These are phyloP conservation scores for Mortierella sp. DNA, from an alignment of 371 early-diverging fungal genomes.

Conservation along the genomic window DNA sequence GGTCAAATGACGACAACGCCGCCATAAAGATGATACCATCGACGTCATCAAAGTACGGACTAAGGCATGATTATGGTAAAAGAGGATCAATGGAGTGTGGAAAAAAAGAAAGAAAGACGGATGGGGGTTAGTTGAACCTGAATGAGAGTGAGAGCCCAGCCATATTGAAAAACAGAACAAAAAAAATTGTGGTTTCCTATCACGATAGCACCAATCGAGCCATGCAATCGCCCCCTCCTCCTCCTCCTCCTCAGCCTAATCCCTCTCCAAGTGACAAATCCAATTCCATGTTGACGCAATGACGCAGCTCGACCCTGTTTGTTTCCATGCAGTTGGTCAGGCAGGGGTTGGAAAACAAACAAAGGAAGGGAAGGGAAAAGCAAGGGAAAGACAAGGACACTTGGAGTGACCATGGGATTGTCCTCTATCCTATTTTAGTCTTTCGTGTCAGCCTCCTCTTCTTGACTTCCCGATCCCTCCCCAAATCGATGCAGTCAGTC, in stretches of 20 bases:
- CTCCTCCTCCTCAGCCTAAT: background rate
- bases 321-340: background rate
- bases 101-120: background rate
- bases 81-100: background rate
- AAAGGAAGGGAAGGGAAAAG: too few species aligned
- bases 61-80: constrained; percentile 14
- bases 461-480: constrained; percentile 1
- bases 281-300: constrained; percentile 8
- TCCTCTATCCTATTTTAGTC: background rate
- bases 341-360: background rate
- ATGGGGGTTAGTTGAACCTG: background rate
- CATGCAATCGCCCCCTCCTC: background rate
- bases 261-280: background rate
- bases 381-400: too few species aligned
- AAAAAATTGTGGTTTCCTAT: constrained; percentile 3
- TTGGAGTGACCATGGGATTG: background rate
- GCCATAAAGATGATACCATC: constrained; percentile 72
- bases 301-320: background rate
- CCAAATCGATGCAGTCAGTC: background rate
- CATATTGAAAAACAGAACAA: background rate
- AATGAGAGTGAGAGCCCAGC: constrained; percentile 7
- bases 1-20: constrained; percentile 67
- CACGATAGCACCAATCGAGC: constrained; percentile 19
- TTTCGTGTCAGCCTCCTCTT: background rate
- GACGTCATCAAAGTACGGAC: constrained; percentile 78